Base-by-base conservation (phyloP, 768 basidiomycete genomes). In the Baorangia bicolor region DNA sequence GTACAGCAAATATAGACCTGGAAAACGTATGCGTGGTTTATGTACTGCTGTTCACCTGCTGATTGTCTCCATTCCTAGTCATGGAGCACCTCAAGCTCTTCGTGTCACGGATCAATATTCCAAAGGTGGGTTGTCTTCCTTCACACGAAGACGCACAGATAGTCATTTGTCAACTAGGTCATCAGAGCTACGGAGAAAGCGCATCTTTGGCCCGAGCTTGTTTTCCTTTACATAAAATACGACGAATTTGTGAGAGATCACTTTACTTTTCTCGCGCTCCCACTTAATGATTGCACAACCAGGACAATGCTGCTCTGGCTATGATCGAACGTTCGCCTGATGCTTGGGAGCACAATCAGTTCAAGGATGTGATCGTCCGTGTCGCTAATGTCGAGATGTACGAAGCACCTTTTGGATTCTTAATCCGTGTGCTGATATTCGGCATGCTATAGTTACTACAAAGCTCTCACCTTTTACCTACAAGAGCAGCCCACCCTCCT, bases 271-370 rank as follows among this genome's bases (percentile, higher is more conserved):
- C 14, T 45, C 13, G 35, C 5, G 39, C 48, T 30, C 23, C 31
- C 33, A 49, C 59, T 41, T 16, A 51, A 45, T 30, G 56, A 55
- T 34, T n/a, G 31, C 12, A 27, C 28, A 40, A 62, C 53, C 38
- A 93, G 85, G 97, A 98, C 71, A 98, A 99, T 67, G 96, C 97
- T 31, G 92, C 96, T 35, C 79, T 98, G 62, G 93, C 94, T 5
- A 99, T 98, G 95, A 98, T 98, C 71, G 97, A 99, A 72, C 88
- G 95, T 20, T 92, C 97, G 2, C 84, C 92, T n/a, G 94, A 97
- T 73, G 94, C 94, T 46, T 99, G 95, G 95, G 97, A 99, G 54
- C 97, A 99, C 77, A 95, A 93, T 66, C 96, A 98, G 72, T 99
- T 99, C 87, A 98, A 98, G 81, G 97, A 98, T 64, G 88, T 97